Base-by-base conservation (phyloP, 2,329 filamentous ascomycete species). In the Aspergillus ruber region DNA sequence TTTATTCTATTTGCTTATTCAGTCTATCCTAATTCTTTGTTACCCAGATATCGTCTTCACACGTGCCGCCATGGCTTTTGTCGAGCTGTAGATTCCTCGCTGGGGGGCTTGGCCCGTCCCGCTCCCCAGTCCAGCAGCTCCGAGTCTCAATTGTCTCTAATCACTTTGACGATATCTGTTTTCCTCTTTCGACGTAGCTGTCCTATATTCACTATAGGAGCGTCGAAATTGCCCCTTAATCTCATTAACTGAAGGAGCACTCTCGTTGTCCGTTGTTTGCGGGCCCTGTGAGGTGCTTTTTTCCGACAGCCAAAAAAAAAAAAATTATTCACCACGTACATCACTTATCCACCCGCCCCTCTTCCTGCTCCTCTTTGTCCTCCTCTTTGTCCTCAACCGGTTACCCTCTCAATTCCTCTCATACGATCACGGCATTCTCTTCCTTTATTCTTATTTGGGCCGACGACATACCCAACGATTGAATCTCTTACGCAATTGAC, bases 31-130 rank as follows among this genome's bases (percentile, higher is more conserved):
- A 12, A 12, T 36, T 47, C 47, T 47, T 54, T 47, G 60, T 58
- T 53, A 39, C 17, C 21, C 65, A 76, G 80, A 82, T 83, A 85
- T 84, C 77, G 83, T 86, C 84, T 75, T 71, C 84, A 50, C 84
- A 50, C 52, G 83, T 80, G 82, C 81, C 81, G 82, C 53, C 78
- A 74, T 74, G 83, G 83, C 84, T 78, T 76, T 86, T 84, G 84
- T 83, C 87, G 85, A 85, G 86, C 87, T 91, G 85, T 94, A 90
- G 90, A 88, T 81, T 74, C 80, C 83, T 71, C 83, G 84, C 86
- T 90, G 82, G 84, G 84, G 83, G 81, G 77, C 75, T 71, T 72
- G 70, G 77, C 73, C 71, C 71, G 66, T 72, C 73, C 64, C 78
- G 80, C 81, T 80, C 80, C 80, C 83, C 81, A 90, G 87, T 88